A percentile compares a stretch with the other conserved stretches of the same genome.
Conservation (phyloP, 345 rosid genomes). For the Cardamine chenopodiifolia region DNA sequence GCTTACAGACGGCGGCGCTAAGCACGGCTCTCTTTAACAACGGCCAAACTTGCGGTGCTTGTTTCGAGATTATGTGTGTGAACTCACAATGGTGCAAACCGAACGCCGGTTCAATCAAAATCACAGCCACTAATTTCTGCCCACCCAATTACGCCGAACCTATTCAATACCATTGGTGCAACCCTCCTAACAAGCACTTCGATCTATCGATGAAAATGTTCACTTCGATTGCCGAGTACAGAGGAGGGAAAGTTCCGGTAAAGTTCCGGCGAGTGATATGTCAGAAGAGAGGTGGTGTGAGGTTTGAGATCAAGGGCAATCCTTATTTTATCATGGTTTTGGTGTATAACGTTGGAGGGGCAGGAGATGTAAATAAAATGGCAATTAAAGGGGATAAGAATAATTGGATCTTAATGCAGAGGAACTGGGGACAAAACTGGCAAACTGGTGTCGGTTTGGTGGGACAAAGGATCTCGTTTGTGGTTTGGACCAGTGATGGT, state of each 20-base stretch:
- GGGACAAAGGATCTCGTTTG: conserved; percentile 57
- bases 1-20: conserved; percentile 61
- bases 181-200: conserved; percentile 40
- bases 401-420: conserved; percentile 49
- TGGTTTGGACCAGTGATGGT: conserved; percentile 49
- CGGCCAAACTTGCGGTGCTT: conserved; percentile 67
- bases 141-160: conserved; percentile 40
- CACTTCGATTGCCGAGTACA: conserved; percentile 29
- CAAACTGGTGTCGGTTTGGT: conserved; percentile 16
- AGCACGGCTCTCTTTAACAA: conserved; percentile 70
- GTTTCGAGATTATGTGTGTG: conserved; percentile 60
- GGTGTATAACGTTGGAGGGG: conserved; percentile 57
- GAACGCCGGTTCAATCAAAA: conserved; percentile 47
- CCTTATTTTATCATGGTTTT: conserved; percentile 41
- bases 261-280: conserved; percentile 32
- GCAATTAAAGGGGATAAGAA: conserved; percentile 44
- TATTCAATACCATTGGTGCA: conserved; percentile 30
- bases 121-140: conserved; percentile 48
- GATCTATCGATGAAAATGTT: conserved; percentile 40
- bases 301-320: conserved; percentile 40
- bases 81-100: conserved; percentile 58
- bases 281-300: conserved; percentile 38
- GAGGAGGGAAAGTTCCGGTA: conserved; percentile 42
- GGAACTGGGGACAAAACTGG: conserved; percentile 75
- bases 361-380: conserved; percentile 50